Percentiles rank a stretch among this genome's conserved stretches.
These are phyloP conservation scores for Umbilicaria muhlenbergii DNA, from an alignment of 495 filamentous ascomycete species.

Conservation along the genomic window DNA sequence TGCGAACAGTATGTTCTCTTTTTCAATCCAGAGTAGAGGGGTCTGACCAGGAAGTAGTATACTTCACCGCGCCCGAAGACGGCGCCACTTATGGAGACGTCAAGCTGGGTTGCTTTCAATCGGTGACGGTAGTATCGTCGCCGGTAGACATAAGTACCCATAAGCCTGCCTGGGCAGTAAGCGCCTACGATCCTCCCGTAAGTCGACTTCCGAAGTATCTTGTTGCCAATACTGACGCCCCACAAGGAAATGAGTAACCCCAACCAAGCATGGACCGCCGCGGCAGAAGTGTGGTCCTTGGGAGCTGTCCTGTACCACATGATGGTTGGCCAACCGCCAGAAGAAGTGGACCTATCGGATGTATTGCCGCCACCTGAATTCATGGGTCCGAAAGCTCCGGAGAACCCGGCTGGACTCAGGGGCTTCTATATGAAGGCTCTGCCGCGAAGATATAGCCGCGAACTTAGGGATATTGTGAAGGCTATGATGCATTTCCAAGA, in stretches of 20 bases:
- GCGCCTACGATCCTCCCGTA: not conserved
- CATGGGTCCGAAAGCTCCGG: not conserved
- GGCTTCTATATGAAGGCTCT: not conserved
- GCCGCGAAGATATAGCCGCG: not conserved
- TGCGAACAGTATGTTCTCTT: not conserved
- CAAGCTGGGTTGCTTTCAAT: not conserved
- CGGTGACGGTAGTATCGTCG: not conserved
- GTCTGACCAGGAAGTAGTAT: not conserved
- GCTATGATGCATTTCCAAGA: not conserved
- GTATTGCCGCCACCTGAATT: too few species aligned
- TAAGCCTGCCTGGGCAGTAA: not conserved
- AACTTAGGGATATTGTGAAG: not conserved
- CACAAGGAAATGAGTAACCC: not conserved
- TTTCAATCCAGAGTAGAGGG: not conserved
- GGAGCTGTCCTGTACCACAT: slow-evolving; percentile 2
- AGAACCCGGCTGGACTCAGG: not conserved
- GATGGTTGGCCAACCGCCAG: not conserved
- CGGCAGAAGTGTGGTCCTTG: slow-evolving; percentile 2
- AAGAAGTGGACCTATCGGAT: not conserved
- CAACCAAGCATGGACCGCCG: not conserved
- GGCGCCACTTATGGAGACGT: not conserved
- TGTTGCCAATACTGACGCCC: not conserved
- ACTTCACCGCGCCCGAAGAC: not conserved
- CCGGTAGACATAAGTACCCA: not conserved
- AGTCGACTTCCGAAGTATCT: not conserved